phyloP scores from a whole-genome alignment of 2,329 filamentous ascomycete species.

The Helminthosporium solani region DNA sequence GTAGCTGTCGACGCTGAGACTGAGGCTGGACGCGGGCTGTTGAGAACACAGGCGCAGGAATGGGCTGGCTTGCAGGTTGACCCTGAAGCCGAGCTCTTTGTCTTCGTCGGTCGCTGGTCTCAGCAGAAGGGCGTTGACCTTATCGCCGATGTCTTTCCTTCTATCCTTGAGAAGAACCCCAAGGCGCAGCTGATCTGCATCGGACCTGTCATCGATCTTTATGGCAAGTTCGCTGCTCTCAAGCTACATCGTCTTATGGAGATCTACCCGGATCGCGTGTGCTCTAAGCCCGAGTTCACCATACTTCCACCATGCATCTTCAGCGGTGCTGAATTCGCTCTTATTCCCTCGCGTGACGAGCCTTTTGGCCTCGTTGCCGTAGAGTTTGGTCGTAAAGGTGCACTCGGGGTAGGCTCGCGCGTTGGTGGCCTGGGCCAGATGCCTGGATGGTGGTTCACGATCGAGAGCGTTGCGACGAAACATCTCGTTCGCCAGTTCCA shows the following conservation, averaged over 20 bases:
- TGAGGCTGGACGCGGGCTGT: constrained; percentile 54
- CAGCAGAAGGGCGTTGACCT: constrained; percentile 69
- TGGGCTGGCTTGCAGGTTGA: constrained; percentile 66
- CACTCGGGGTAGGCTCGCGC: constrained; percentile 64
- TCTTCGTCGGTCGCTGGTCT: constrained; percentile 69
- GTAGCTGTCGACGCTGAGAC: constrained; percentile 56
- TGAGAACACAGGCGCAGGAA: constrained; percentile 64
- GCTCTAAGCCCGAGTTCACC: constrained; percentile 68
- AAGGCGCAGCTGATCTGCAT: constrained; percentile 64
- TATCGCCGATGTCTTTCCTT: constrained; percentile 67
- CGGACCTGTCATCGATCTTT: constrained; percentile 66
- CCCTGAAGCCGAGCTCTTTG: constrained; percentile 62
- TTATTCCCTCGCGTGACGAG: constrained; percentile 69
- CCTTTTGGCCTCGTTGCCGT: constrained; percentile 69
- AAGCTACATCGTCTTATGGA: constrained; percentile 66
- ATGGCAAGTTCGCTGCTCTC: constrained; percentile 66
- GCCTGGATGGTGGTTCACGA: constrained; percentile 71
- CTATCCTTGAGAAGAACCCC: constrained; percentile 60
- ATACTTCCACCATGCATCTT: constrained; percentile 67
- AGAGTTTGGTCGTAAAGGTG: constrained; percentile 68
- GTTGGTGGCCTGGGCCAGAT: constrained; percentile 68
- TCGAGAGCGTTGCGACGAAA: constrained; percentile 63
- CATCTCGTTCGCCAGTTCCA: constrained; percentile 67
- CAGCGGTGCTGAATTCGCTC: constrained; percentile 66
- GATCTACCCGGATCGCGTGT: constrained; percentile 65